phyloP scores from a whole-genome alignment of 306 rosid species.

The Glycine tomentella region DNA sequence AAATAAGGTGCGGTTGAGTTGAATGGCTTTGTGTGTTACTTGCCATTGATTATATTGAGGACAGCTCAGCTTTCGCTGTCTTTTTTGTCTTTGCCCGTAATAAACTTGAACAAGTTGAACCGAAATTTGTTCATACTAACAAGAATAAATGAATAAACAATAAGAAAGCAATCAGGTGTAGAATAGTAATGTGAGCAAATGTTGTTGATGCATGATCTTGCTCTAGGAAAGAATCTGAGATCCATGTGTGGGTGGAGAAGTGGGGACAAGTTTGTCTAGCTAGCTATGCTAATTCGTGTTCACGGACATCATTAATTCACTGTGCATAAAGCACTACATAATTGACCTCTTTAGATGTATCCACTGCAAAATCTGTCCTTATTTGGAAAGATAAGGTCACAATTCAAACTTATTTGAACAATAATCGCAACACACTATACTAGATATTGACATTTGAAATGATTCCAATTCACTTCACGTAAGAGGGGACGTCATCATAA shows the following conservation, averaged over 20 bases:
- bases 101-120: neutral
- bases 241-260: conserved; percentile 7
- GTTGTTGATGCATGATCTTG: neutral
- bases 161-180: neutral
- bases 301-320: conserved; percentile 26
- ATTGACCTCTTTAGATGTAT: neutral
- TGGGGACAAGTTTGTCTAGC: conserved; percentile 19
- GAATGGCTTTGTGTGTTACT: too few species aligned
- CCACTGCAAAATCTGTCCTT: conserved; percentile 30
- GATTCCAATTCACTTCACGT: too few species aligned
- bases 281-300: neutral
- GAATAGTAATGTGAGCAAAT: neutral
- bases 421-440: neutral
- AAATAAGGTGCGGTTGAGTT: too few species aligned
- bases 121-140: too few species aligned
- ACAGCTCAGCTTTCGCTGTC: neutral
- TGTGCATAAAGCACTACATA: neutral
- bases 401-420: neutral
- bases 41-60: neutral
- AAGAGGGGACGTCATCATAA: too few species aligned
- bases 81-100: neutral
- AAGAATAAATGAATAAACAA: too few species aligned
- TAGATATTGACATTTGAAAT: too few species aligned
- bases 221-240: neutral
- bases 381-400: neutral